A percentile compares a stretch with the other conserved stretches of the same genome.
Conservation (phyloP, 331 rosid genomes). For the Quercus tomentella region DNA sequence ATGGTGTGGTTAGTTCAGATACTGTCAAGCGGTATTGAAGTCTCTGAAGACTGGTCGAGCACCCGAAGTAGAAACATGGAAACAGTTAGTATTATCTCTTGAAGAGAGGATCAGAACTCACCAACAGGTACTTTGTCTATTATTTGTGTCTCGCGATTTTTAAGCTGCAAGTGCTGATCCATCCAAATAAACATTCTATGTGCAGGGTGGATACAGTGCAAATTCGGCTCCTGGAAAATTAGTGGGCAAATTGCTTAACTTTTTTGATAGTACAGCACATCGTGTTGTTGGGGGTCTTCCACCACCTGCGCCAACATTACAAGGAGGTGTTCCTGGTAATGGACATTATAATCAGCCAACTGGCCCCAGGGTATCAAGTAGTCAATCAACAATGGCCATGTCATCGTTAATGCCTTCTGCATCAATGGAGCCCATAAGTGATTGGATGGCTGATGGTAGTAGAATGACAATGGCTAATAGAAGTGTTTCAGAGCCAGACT, state of each 20-base stretch:
- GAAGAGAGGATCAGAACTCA: constrained; percentile 86
- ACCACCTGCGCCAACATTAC: constrained; percentile 79
- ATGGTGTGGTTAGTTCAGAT: constrained; percentile 39
- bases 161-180: constrained; percentile 9
- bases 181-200: constrained; percentile 15
- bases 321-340: constrained; percentile 42
- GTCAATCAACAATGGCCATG: constrained; percentile 94
- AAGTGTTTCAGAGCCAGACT: constrained; percentile 95
- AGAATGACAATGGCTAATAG: constrained; percentile 64
- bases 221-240: constrained; percentile 79
- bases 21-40: constrained; percentile 75
- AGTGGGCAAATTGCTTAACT: constrained; percentile 83
- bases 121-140: constrained; percentile 61
- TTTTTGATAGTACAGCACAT: constrained; percentile 90
- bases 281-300: constrained; percentile 93
- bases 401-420: constrained; percentile 83
- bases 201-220: constrained; percentile 81
- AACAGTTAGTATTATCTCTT: constrained; percentile 66
- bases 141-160: constrained; percentile 1
- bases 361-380: constrained; percentile 59
- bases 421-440: constrained; percentile 82
- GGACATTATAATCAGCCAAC: constrained; percentile 50
- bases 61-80: constrained; percentile 85
- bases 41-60: constrained; percentile 82
- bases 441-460: constrained; percentile 59